A percentile compares a stretch with the other conserved stretches of the same genome.
Conservation (phyloP, 306 rosid genomes). For the Aeschynomene evenia region DNA sequence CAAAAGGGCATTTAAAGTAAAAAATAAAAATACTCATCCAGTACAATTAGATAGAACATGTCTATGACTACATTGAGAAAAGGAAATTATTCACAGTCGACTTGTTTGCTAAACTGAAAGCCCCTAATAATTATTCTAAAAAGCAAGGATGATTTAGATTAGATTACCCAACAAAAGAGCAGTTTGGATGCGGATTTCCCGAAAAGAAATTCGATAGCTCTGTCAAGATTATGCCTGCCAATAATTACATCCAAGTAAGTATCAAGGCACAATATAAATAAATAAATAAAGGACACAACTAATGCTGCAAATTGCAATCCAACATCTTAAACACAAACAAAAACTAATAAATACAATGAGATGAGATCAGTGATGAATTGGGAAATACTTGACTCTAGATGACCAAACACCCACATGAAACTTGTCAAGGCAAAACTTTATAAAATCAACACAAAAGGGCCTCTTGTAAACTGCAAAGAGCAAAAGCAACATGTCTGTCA, state of each 20-base stretch:
- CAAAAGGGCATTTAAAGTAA: constrained; percentile 7
- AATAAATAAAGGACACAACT: constrained; percentile 13
- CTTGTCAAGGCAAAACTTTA: constrained; percentile 75
- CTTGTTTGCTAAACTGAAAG: constrained; percentile 18
- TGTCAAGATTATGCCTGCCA: constrained; percentile 63
- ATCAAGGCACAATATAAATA: constrained; percentile 19
- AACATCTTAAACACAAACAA: constrained; percentile 15
- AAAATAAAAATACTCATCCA: constrained; percentile 2
- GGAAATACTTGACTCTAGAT: constrained; percentile 74
- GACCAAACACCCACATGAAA: constrained; percentile 94
- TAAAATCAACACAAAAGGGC: constrained; percentile 80
- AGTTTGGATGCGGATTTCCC: constrained; percentile 52
- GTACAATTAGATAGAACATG: constrained; percentile 6
- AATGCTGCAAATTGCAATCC: constrained; percentile 12
- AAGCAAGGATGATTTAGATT: constrained; percentile 15
- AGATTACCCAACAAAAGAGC: constrained; percentile 83
- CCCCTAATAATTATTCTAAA: not conserved
- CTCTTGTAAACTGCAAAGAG: constrained; percentile 79
- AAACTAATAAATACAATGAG: constrained; percentile 20
- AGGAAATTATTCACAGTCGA: constrained; percentile 16
- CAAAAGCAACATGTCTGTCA: constrained; percentile 8
- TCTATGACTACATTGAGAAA: not conserved
- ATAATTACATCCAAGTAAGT: not conserved
- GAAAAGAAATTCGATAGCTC: constrained; percentile 50
- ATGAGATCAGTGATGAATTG: constrained; percentile 30